These are phyloP conservation scores for Circinella minor DNA, from an alignment of 371 early-diverging fungal species.

Conservation along the genomic window DNA sequence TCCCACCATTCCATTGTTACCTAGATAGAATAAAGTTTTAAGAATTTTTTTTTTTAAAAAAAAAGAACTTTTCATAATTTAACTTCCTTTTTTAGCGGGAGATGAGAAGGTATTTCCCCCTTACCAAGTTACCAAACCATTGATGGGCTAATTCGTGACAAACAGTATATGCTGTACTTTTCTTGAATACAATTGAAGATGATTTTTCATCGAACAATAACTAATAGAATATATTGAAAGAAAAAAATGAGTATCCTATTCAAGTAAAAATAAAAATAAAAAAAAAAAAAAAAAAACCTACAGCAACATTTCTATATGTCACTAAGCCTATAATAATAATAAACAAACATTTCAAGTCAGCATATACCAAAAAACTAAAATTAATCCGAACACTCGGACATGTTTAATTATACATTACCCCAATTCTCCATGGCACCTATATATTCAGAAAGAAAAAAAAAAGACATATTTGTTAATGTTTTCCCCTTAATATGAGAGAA, in stretches of 20 bases:
- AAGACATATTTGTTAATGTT: neutral
- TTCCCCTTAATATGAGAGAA: neutral
- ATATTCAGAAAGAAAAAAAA: neutral
- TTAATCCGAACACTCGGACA: neutral
- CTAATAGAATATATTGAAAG: neutral
- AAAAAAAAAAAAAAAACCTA: constrained; percentile 5
- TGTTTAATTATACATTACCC: constrained; percentile 45
- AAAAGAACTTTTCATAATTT: no score
- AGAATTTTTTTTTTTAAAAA: no score
- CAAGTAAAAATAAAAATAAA: neutral
- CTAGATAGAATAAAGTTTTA: neutral
- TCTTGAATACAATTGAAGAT: constrained; percentile 71
- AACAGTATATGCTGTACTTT: constrained; percentile 84
- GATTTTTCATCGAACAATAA: constrained; percentile 78
- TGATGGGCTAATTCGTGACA: constrained; percentile 95
- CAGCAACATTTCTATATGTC: constrained; percentile 80
- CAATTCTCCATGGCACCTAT: constrained; percentile 90
- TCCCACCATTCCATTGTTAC: constrained; percentile 88
- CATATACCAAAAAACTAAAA: neutral
- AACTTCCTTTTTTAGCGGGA: no score
- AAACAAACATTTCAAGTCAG: neutral
- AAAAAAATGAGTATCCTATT: neutral
- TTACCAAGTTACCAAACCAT: constrained; percentile 91
- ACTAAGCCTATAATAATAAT: constrained; percentile 57
- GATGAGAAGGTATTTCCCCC: neutral